phyloP scores from a whole-genome alignment of 2,329 filamentous ascomycete species.

The Arthroderma sp. region DNA sequence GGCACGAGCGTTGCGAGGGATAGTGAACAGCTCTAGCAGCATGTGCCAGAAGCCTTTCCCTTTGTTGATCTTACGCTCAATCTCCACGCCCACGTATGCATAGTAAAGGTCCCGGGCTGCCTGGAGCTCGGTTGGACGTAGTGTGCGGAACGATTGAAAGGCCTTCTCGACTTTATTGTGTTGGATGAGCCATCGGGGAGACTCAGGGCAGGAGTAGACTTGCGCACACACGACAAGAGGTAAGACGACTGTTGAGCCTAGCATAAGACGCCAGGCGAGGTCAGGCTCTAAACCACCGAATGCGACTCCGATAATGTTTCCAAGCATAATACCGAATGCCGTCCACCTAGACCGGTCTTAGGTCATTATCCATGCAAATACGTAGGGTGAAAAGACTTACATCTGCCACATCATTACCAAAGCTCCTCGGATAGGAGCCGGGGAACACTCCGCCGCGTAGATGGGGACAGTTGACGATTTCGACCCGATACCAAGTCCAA shows the following conservation, averaged over 20 bases:
- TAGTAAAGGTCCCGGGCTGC: constrained; percentile 46
- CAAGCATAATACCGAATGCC: constrained; percentile 34
- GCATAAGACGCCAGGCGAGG: constrained; percentile 54
- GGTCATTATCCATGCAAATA: not conserved
- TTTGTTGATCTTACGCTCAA: constrained; percentile 43
- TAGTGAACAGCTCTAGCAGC: constrained; percentile 45
- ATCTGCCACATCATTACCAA: constrained; percentile 42
- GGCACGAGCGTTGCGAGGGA: constrained; percentile 51
- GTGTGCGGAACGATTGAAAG: constrained; percentile 34
- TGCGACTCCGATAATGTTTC: constrained; percentile 37
- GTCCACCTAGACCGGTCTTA: constrained; percentile 19
- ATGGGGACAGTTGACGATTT: constrained; percentile 35
- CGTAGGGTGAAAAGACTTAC: constrained; percentile 14
- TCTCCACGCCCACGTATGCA: constrained; percentile 44
- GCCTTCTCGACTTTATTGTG: constrained; percentile 33
- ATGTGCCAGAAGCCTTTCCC: constrained; percentile 40
- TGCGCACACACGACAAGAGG: constrained; percentile 44
- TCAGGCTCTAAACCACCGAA: constrained; percentile 34
- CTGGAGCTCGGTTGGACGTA: constrained; percentile 40
- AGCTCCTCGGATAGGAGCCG: constrained; percentile 37
- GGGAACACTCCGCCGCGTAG: constrained; percentile 36
- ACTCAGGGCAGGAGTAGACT: constrained; percentile 53
- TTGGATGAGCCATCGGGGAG: constrained; percentile 39
- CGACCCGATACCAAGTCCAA: constrained; percentile 31
- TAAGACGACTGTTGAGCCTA: constrained; percentile 52